A percentile compares a stretch with the other conserved stretches of the same genome.
phyloP scores from a whole-genome alignment of 2,329 filamentous ascomycete species.

The Fusarium abutilonis region DNA sequence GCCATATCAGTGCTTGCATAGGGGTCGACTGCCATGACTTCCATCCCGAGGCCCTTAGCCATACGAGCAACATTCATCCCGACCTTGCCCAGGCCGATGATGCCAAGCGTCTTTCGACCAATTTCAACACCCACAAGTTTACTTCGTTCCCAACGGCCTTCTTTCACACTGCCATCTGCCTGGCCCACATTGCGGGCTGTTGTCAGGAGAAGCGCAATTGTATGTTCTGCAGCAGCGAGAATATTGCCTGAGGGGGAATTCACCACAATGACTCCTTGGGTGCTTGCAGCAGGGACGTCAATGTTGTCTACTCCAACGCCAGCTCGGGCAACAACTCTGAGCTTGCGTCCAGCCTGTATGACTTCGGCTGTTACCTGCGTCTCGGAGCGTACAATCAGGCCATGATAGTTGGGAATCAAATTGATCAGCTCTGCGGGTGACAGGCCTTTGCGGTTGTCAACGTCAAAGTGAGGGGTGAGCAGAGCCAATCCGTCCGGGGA shows the following conservation, averaged over 20 bases:
- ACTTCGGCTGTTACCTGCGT: constrained; percentile 79
- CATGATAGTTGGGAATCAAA: constrained; percentile 78
- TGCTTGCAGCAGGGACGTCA: constrained; percentile 76
- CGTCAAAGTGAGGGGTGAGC: constrained; percentile 72
- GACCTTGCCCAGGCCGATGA: constrained; percentile 85
- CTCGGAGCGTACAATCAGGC: constrained; percentile 81
- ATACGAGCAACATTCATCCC: constrained; percentile 83
- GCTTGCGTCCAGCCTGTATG: constrained; percentile 70
- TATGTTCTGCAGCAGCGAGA: constrained; percentile 81
- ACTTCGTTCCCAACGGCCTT: constrained; percentile 79
- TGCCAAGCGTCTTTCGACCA: constrained; percentile 78
- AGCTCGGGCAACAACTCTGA: constrained; percentile 82
- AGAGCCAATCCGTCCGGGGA: constrained; percentile 80
- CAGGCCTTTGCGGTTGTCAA: constrained; percentile 73
- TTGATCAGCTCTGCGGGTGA: constrained; percentile 69
- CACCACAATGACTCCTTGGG: constrained; percentile 79
- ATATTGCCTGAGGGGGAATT: constrained; percentile 85
- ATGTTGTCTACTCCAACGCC: constrained; percentile 88
- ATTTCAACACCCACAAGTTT: constrained; percentile 81
- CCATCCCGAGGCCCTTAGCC: constrained; percentile 81
- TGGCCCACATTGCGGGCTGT: constrained; percentile 78
- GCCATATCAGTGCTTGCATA: constrained; percentile 81
- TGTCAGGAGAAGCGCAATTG: constrained; percentile 77
- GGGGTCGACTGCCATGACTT: constrained; percentile 77
- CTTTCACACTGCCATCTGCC: constrained; percentile 74